A percentile compares a stretch with the other conserved stretches of the same genome.
Conservation (phyloP, 2,329 filamentous ascomycete species). For the Paecilomyces niveus region DNA sequence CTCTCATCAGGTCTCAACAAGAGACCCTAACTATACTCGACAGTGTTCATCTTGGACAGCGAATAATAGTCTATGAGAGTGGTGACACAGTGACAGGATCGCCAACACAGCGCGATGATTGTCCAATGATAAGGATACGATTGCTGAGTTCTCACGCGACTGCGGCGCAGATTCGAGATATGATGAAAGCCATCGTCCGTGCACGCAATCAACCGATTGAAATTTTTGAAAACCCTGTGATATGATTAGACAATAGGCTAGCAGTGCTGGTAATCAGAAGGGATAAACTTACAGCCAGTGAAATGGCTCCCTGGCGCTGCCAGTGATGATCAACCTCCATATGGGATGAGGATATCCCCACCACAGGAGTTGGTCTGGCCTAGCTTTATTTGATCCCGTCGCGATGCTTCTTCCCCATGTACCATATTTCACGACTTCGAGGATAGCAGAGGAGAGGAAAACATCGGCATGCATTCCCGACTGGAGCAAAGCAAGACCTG, state of each 20-base stretch:
- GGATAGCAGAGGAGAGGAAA: not conserved
- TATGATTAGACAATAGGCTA: too few relatives aligned
- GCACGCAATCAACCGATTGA: not conserved
- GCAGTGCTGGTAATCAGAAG: not conserved
- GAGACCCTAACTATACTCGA: too few relatives aligned
- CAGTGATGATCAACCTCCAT: not conserved
- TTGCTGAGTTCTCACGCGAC: not conserved
- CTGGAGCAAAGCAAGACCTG: not conserved
- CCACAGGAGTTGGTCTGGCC: not conserved
- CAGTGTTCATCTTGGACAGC: too few relatives aligned
- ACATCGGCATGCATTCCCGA: not conserved
- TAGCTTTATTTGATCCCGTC: not conserved
- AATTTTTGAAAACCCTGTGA: not conserved
- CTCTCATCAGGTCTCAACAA: too few relatives aligned
- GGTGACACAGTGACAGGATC: not conserved
- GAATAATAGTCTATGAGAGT: not conserved
- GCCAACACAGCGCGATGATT: not conserved
- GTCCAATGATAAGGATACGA: not conserved
- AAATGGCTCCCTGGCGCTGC: too few relatives aligned
- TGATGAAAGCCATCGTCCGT: not conserved
- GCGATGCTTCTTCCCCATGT: not conserved
- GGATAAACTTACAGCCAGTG: not conserved
- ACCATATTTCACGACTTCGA: not conserved
- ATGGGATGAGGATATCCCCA: not conserved
- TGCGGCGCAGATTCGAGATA: not conserved